Base-by-base conservation (phyloP, 208 protist genomes). In the Blechomonas ayalai region DNA sequence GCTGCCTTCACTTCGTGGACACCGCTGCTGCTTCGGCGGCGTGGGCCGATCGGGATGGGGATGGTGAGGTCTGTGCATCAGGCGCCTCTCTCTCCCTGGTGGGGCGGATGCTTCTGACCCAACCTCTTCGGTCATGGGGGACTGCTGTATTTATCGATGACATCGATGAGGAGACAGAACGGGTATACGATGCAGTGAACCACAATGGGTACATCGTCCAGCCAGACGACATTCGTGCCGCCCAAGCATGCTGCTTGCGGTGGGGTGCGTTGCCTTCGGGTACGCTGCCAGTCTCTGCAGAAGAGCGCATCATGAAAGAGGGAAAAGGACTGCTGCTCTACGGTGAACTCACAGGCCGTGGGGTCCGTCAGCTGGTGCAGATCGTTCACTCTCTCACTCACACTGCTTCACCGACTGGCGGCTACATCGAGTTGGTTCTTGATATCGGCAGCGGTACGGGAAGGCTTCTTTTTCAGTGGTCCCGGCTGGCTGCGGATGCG, bases 381-480 rank as follows among this genome's bases (percentile, higher is more conserved):
- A 53, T 71, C 48, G 51, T 64, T 33, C 49, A 61, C 34, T 42
- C 56, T 19, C 43, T 40, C 16, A 49, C 53, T 16, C 24, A 38
- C 26, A 19, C n/a, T 13, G n/a, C 4, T 2, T 50, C 4, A 27
- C 38, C 19, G 15, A 12, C 2, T 9, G 19, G 22, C 25, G 19
- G 23, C n/a, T 22, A 35, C 27, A 52, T 67, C 6, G 26, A 75
- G 4, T 53, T 82, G 28, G 53, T 43, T 13, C 50, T 83, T 33
- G 79, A 83, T 52, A 46, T 88, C 10, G 79, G 79, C 33, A 67
- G 73, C 53, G 79, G 79, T 15, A 81, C 65, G 5, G 79, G 79
- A n/a, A 81, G 78, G 33, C 32, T 83, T n/a, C 54, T 88, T 23
- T 88, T 80, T 34, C 73, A 88, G 64, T 87, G 73, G 78, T 59